Percentiles rank a stretch among this genome's conserved stretches.
These are phyloP conservation scores for Xylaria venustula DNA, from an alignment of 495 filamentous ascomycete genomes.

Conservation along the genomic window DNA sequence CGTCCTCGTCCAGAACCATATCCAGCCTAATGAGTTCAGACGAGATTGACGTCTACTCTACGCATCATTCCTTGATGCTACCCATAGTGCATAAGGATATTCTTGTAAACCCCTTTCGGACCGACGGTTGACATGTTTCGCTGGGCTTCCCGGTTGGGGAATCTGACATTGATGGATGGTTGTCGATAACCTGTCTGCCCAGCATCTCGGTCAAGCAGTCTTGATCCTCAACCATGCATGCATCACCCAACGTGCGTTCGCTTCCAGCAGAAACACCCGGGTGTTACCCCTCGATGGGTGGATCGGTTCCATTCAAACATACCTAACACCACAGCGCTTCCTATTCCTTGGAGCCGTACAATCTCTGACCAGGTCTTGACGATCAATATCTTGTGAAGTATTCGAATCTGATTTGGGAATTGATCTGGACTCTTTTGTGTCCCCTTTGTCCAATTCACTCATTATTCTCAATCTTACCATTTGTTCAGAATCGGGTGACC, in stretches of 20 bases:
- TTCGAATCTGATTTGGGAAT: background rate
- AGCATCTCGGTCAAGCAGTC: conserved; percentile 10
- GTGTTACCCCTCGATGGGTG: conserved; percentile 11
- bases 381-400: background rate
- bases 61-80: background rate
- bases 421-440: background rate
- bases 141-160: background rate
- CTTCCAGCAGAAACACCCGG: conserved; percentile 11
- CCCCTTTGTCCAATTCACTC: background rate
- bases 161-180: conserved; percentile 3
- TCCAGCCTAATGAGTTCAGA: background rate
- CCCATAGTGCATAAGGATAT: background rate
- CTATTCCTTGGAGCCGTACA: background rate
- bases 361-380: conserved; percentile 7
- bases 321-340: background rate
- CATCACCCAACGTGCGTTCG: conserved; percentile 13
- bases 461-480: background rate
- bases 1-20: background rate
- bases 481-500: background rate
- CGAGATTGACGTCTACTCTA: background rate
- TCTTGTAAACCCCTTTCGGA: background rate
- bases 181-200: background rate
- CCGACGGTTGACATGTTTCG: background rate
- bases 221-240: conserved; percentile 15
- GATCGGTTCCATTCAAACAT: conserved; percentile 11